Conservation (phyloP, 202 grass and related monocot species). For the Panicum hallii region DNA sequence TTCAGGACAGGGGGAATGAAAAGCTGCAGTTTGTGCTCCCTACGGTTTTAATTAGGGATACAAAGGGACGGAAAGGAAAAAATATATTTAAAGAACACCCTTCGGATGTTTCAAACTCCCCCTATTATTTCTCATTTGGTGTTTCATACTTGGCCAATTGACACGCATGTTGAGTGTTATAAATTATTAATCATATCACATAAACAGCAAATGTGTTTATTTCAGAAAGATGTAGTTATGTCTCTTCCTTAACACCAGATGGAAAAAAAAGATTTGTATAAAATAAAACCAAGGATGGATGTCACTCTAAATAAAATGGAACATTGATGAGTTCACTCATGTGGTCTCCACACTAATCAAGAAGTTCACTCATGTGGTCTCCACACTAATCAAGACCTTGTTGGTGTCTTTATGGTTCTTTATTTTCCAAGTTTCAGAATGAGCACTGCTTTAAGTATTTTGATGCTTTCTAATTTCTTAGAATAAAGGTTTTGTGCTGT, state of each 20-base stretch:
- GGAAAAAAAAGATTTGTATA: neutral
- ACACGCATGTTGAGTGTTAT: neutral
- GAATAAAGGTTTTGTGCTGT: constrained; percentile 1
- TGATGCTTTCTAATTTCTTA: neutral
- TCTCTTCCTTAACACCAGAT: neutral
- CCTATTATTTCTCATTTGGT: neutral
- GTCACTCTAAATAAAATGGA: neutral
- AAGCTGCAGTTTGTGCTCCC: no score
- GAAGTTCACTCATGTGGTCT: neutral
- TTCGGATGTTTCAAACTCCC: neutral
- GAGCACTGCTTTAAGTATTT: constrained; percentile 25
- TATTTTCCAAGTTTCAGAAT: constrained; percentile 23
- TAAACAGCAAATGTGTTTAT: neutral
- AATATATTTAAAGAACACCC: no score
- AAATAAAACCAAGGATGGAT: neutral
- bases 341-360: neutral
- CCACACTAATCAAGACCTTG: neutral
- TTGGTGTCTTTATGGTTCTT: neutral
- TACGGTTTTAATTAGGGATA: no score
- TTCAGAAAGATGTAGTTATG: neutral
- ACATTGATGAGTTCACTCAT: neutral
- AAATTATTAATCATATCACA: neutral
- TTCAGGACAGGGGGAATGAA: no score
- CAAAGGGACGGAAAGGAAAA: no score
- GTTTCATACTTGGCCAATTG: neutral